Evolutionary conservation across 1,284 basidiomycete species (phyloP).

Genomic region (Malassezia slooffiae): DNA sequence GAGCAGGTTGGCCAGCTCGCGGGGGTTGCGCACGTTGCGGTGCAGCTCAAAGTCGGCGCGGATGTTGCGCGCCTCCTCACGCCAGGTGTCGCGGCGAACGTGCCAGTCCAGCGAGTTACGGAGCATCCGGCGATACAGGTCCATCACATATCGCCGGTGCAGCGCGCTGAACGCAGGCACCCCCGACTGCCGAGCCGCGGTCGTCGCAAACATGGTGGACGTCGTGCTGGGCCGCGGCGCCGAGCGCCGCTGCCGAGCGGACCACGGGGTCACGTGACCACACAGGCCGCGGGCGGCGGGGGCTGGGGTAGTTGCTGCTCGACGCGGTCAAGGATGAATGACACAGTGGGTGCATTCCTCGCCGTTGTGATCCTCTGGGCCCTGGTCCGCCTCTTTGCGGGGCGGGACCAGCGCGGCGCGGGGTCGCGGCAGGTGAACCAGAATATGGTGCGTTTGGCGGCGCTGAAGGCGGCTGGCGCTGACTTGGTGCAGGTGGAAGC

Average conservation of each 20-base stretch:
- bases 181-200: slow-evolving; percentile 9
- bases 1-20: slow-evolving; percentile 68
- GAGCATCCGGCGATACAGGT: slow-evolving; percentile 74
- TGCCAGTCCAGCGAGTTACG: slow-evolving; percentile 81
- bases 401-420: too few species aligned
- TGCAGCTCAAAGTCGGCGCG: slow-evolving; percentile 83
- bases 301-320: background rate
- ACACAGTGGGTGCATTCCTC: slow-evolving; percentile 35
- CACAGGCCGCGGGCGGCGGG: background rate
- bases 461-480: background rate
- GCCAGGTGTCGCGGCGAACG: slow-evolving; percentile 71
- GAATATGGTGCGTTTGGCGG: slow-evolving; percentile 18
- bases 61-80: slow-evolving; percentile 68
- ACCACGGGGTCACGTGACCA: slow-evolving; percentile 8
- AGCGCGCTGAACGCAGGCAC: slow-evolving; percentile 56
- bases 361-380: slow-evolving; percentile 37
- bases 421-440: slow-evolving; percentile 14
- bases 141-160: slow-evolving; percentile 77
- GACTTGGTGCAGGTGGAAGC: slow-evolving; percentile 20
- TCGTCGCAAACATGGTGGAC: slow-evolving; percentile 15
- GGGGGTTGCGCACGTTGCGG: slow-evolving; percentile 77
- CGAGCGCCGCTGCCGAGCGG: slow-evolving; percentile 1
- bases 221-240: background rate
- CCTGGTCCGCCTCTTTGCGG: slow-evolving; percentile 33
- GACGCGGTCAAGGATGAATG: slow-evolving; percentile 26